Conservation (phyloP, 306 rosid genomes). For the Glycine soja region DNA sequence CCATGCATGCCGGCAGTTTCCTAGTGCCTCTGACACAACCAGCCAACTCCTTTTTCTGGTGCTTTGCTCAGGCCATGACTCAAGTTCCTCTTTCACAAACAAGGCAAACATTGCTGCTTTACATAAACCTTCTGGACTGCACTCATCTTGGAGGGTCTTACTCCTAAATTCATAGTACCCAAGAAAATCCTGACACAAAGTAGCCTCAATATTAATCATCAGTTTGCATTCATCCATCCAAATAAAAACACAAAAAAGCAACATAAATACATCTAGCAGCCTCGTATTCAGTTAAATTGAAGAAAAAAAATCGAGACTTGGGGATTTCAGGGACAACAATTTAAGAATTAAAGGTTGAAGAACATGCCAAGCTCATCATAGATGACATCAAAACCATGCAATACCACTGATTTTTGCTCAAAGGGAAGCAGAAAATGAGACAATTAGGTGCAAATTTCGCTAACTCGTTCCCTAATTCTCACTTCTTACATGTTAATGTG, state of each 20-base stretch:
- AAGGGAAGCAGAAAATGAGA: neutral
- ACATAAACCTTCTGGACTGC: conserved; percentile 79
- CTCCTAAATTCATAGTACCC: conserved; percentile 78
- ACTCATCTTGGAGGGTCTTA: conserved; percentile 82
- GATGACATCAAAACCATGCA: conserved; percentile 11
- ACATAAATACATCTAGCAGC: neutral
- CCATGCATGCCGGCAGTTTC: conserved; percentile 79
- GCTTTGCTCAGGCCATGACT: conserved; percentile 80
- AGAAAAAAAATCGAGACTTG: conserved; percentile 10
- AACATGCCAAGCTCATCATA: neutral
- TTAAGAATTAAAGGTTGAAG: neutral
- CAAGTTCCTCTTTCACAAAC: conserved; percentile 74
- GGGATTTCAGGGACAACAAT: conserved; percentile 17
- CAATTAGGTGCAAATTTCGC: neutral
- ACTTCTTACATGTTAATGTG: neutral
- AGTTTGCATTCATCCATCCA: neutral
- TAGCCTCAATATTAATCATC: conserved; percentile 14
- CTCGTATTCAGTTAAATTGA: conserved; percentile 5
- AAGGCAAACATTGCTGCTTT: conserved; percentile 85
- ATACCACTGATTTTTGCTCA: conserved; percentile 16
- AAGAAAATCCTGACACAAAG: conserved; percentile 63
- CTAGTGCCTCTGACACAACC: conserved; percentile 63
- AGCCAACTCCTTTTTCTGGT: conserved; percentile 80
- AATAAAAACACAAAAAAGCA: conserved; percentile 23
- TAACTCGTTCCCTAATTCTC: neutral